Evolutionary conservation across 345 rosid species (phyloP).

Genomic region (Linum trigynum): DNA sequence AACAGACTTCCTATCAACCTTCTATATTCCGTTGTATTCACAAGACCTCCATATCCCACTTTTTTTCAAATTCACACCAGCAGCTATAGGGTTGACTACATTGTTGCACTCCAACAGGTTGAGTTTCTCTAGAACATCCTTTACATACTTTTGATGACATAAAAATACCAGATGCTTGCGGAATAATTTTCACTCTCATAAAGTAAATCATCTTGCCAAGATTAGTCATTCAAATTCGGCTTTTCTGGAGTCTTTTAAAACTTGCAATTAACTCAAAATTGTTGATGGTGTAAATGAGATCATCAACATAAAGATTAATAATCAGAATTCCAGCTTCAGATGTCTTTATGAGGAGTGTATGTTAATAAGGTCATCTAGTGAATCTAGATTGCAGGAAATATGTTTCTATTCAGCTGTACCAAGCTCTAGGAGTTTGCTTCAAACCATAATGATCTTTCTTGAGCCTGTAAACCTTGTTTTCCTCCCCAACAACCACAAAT

Average conservation of each 20-base stretch:
- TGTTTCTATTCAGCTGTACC: neutral
- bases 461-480: no score
- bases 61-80: neutral
- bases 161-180: no score
- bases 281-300: neutral
- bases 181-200: no score
- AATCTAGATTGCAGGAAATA: neutral
- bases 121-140: neutral
- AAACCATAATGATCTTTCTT: no score
- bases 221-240: constrained; percentile 3
- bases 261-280: neutral
- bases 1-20: neutral
- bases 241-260: constrained; percentile 1
- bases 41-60: neutral
- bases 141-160: neutral
- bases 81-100: neutral
- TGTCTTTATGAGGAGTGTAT: neutral
- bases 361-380: neutral
- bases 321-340: neutral
- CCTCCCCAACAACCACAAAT: no score
- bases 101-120: neutral
- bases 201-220: neutral
- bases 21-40: neutral
- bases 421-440: no score
- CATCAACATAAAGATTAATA: constrained; percentile 1